Conservation (phyloP, 1,284 basidiomycete species). For the Bondarzewia mesenterica region DNA sequence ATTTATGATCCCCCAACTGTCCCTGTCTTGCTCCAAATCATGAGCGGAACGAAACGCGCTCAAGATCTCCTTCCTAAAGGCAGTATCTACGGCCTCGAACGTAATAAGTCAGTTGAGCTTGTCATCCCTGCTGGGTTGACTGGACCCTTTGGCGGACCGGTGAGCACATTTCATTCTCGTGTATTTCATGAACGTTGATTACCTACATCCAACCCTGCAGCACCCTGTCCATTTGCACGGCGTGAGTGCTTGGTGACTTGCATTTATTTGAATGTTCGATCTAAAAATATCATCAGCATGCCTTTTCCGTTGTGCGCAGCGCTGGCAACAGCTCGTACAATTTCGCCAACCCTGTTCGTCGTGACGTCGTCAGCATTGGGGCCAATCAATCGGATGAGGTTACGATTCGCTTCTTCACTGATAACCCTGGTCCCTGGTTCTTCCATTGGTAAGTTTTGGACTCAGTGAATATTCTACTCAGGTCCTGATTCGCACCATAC, state of each 20-base stretch:
- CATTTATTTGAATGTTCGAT: neutral
- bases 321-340: slow-evolving; percentile 22
- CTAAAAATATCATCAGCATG: slow-evolving; percentile 11
- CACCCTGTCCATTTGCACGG: slow-evolving; percentile 34
- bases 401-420: slow-evolving; percentile 26
- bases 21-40: slow-evolving; percentile 29
- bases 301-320: slow-evolving; percentile 21
- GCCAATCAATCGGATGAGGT: slow-evolving; percentile 14
- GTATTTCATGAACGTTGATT: neutral
- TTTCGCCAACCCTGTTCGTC: slow-evolving; percentile 28
- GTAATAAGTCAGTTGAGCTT: slow-evolving; percentile 27
- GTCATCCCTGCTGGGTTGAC: slow-evolving; percentile 22
- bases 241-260: neutral
- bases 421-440: slow-evolving; percentile 39
- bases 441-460: slow-evolving; percentile 1
- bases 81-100: slow-evolving; percentile 20
- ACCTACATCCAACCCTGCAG: slow-evolving; percentile 4
- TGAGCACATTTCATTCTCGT: neutral
- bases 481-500: neutral
- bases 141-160: slow-evolving; percentile 7
- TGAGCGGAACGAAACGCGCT: slow-evolving; percentile 23
- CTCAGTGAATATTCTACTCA: neutral
- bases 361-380: slow-evolving; percentile 22
- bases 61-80: slow-evolving; percentile 23
- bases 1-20: slow-evolving; percentile 19